These are phyloP conservation scores for Lophiostoma macrostomum DNA, from an alignment of 495 filamentous ascomycete genomes.

Conservation along the genomic window DNA sequence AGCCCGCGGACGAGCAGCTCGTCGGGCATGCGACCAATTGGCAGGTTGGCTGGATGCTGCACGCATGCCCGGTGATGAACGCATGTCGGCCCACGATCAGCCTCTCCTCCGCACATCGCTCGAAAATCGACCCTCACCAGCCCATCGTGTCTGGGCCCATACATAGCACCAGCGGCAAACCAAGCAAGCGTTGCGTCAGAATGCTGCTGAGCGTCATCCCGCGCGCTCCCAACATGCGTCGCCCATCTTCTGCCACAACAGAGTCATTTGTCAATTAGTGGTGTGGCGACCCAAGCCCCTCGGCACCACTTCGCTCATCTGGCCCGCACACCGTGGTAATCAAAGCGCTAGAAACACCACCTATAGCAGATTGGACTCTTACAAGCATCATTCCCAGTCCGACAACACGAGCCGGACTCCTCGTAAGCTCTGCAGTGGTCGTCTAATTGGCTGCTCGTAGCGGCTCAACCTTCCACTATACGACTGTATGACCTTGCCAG, in stretches of 20 bases:
- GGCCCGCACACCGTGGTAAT: constrained; percentile 12
- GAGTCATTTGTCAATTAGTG: constrained; percentile 2
- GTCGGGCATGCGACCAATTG: background rate
- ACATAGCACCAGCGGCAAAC: constrained; percentile 13
- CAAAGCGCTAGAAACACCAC: constrained; percentile 15
- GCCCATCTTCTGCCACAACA: constrained; percentile 21
- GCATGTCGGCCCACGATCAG: constrained; percentile 13
- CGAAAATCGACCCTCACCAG: background rate
- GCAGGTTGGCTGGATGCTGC: background rate
- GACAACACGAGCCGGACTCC: background rate
- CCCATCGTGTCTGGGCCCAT: background rate
- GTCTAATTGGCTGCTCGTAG: constrained; percentile 2
- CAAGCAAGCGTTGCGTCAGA: constrained; percentile 14
- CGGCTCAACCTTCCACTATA: background rate
- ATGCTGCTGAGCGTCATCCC: constrained; percentile 14
- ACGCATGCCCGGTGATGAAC: constrained; percentile 1
- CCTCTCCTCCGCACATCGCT: constrained; percentile 13
- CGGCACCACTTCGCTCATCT: constrained; percentile 4
- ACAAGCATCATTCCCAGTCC: background rate
- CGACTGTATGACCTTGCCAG: too few relatives aligned
- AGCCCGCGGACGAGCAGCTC: constrained; percentile 12
- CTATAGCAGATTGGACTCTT: background rate
- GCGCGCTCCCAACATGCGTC: background rate
- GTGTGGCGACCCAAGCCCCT: constrained; percentile 22
- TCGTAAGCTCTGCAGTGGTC: background rate